Base-by-base conservation (phyloP, 108 stramenopile species). In the Hondaea fermentalgiana region DNA sequence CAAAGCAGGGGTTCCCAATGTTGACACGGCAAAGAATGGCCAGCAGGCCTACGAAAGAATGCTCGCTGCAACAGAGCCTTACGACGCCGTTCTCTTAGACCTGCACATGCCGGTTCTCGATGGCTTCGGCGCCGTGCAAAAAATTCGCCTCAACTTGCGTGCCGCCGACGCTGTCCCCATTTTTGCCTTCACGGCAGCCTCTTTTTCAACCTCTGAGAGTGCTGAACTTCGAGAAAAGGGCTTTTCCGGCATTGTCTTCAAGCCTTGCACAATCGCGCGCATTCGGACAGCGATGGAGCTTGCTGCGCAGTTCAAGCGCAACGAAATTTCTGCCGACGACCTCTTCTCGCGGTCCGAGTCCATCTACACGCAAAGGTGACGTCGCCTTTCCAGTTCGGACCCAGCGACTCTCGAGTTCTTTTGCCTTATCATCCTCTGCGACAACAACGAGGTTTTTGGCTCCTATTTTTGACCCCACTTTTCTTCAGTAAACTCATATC, bases 41-140 rank as follows among this genome's bases (percentile, higher is more conserved):
- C 76, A 83, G 1, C 76, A 47, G 19, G 76, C 76, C 51, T 83
- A 53, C 51, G 76, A 83, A 16, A 53, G 49, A 23, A 53, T 83
- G 17, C 6, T 25, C 14, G 2, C 44, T 23, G n/a, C n/a, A 17
- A 42, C 64, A 12, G 17, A 1, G 3, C 88, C 12, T n/a, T 89
- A 83, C 76, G 72, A 76, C 59, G 6, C 44, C 6, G 49, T 89
- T 72, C 3, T 89, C 59, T 53, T 89, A 49, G 89, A 89, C 59
- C 57, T 89, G 17, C 35, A 89, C 3, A 89, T 89, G 89, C 89
- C 89, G 23, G 72, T 83, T 69, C 42, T 89, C 28, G 87, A 89
- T 19, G 89, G 89, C 29, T 17, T 55, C 16, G 23, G 5, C 16
- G 17, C 72, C 5, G 57, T 55, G 23, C 17, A 44, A 60, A 17